These are phyloP conservation scores for Amphirosellinia nigrospora DNA, from an alignment of 495 filamentous ascomycete species.

Conservation along the genomic window DNA sequence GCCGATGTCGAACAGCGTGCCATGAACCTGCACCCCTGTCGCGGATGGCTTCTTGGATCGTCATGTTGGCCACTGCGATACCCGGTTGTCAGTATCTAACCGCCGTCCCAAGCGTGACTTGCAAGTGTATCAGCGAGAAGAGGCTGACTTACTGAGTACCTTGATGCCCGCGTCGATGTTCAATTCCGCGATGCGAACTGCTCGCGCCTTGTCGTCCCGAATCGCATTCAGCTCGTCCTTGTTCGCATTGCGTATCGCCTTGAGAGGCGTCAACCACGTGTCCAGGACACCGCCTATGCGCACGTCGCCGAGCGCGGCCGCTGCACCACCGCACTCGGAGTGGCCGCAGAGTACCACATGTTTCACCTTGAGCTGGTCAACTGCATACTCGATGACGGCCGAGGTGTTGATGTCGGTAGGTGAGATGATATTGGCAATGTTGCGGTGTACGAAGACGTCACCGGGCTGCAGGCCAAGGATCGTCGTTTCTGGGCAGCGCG, in stretches of 20 bases:
- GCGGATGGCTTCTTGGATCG: conserved; percentile 67
- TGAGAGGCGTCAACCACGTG: conserved; percentile 78
- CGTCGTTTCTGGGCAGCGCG: conserved; percentile 85
- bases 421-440: conserved; percentile 89
- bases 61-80: conserved; percentile 55
- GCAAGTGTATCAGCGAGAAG: background rate
- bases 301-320: conserved; percentile 68
- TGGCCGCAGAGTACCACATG: conserved; percentile 88
- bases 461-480: conserved; percentile 81
- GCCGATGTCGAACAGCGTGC: conserved; percentile 70
- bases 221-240: conserved; percentile 59
- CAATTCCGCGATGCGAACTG: conserved; percentile 65
- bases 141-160: conserved; percentile 47
- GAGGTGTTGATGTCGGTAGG: conserved; percentile 76
- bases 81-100: background rate
- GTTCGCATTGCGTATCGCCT: conserved; percentile 63
- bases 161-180: conserved; percentile 72
- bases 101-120: background rate
- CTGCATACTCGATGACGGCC: conserved; percentile 85
- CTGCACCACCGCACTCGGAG: conserved; percentile 79
- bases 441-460: conserved; percentile 92
- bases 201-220: conserved; percentile 54
- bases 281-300: conserved; percentile 78
- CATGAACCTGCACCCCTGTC: conserved; percentile 79
- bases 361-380: conserved; percentile 74